Evolutionary conservation across 2,329 filamentous ascomycete species (phyloP).

Genomic region (Aschersonia sp.): DNA sequence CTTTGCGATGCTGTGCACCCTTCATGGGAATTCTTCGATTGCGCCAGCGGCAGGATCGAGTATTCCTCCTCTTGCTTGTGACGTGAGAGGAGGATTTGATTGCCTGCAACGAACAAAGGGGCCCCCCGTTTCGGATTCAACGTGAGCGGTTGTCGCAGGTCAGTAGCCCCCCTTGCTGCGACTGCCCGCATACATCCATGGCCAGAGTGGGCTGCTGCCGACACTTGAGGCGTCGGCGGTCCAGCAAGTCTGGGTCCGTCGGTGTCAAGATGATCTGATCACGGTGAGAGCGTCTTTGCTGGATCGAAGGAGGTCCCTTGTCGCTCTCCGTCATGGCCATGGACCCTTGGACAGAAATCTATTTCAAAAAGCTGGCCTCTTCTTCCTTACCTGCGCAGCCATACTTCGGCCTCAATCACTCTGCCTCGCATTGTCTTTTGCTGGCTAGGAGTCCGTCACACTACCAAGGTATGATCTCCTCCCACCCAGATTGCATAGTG

Average conservation of each 20-base stretch:
- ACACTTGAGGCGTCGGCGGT: neutral
- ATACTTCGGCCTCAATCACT: neutral
- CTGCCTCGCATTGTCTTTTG: neutral
- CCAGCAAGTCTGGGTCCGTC: neutral
- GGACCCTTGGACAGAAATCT: neutral
- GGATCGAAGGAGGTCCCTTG: too few relatives aligned
- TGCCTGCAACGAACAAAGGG: neutral
- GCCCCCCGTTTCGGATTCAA: neutral
- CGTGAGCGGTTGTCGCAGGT: slow-evolving; percentile 1
- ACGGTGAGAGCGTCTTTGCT: neutral
- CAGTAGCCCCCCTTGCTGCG: neutral
- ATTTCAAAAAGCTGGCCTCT: neutral
- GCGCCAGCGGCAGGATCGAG: too few relatives aligned
- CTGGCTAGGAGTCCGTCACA: too few relatives aligned
- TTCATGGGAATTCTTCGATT: too few relatives aligned
- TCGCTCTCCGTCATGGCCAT: neutral
- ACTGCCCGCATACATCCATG: neutral
- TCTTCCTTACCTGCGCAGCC: neutral
- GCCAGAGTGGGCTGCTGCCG: neutral
- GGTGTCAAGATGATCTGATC: neutral
- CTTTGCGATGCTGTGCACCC: too few relatives aligned
- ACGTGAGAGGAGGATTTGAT: too few relatives aligned
- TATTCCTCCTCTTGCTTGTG: too few relatives aligned
- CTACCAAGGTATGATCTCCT: neutral
- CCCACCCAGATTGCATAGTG: neutral